phyloP scores from a whole-genome alignment of 768 basidiomycete genomes.

The Boletus pseudo-olivaceus region DNA sequence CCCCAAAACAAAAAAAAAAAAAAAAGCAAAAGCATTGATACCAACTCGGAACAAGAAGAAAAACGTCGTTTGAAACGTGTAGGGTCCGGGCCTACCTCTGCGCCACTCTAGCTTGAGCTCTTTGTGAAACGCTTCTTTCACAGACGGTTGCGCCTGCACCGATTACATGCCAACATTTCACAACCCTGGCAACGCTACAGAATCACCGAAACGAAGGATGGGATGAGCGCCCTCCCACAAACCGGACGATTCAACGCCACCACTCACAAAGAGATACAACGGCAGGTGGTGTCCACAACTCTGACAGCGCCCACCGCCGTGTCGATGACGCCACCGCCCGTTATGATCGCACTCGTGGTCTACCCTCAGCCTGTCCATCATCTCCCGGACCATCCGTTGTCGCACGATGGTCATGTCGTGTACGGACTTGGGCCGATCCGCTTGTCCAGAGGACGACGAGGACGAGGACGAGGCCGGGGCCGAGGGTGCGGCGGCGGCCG shows the following conservation, averaged over 20 bases:
- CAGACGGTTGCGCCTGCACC: constrained; percentile 37
- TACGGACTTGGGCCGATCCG: background rate
- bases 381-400: constrained; percentile 26
- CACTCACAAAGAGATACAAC: constrained; percentile 48
- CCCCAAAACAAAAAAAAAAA: no score
- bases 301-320: constrained; percentile 46
- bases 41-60: no score
- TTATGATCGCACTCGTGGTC: constrained; percentile 51
- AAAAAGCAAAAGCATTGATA: no score
- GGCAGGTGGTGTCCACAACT: constrained; percentile 41
- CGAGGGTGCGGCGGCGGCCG: background rate
- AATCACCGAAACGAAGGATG: background rate
- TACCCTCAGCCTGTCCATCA: constrained; percentile 39
- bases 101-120: no score
- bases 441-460: background rate
- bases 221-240: background rate
- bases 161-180: constrained; percentile 34
- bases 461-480: no score
- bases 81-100: no score
- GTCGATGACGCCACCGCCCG: constrained; percentile 41
- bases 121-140: constrained; percentile 4
- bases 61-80: no score
- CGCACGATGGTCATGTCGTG: background rate
- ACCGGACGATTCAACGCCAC: no score
- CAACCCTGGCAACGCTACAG: constrained; percentile 34